Evolutionary conservation across 1,139 yeast species (phyloP).

Genomic region (Kurtzmaniella quercitrusa): DNA sequence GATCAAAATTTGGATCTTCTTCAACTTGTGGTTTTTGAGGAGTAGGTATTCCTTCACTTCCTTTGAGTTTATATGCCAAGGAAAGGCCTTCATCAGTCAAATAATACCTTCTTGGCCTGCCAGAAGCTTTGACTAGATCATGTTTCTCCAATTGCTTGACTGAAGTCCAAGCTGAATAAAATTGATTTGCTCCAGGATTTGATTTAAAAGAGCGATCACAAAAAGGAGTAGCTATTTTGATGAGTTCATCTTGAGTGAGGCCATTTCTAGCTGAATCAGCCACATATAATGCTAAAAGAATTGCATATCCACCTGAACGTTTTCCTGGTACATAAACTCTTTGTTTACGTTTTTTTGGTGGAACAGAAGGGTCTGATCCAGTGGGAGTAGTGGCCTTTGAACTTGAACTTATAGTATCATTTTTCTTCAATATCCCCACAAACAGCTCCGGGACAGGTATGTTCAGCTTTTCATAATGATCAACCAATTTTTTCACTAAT

Average conservation of each 20-base stretch:
- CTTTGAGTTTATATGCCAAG: slow-evolving; percentile 56
- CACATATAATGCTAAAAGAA: slow-evolving; percentile 59
- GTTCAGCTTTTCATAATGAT: slow-evolving; percentile 45
- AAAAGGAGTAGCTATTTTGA: slow-evolving; percentile 52
- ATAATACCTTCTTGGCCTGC: slow-evolving; percentile 58
- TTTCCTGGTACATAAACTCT: slow-evolving; percentile 68
- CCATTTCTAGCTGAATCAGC: slow-evolving; percentile 50
- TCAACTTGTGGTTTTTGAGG: slow-evolving; percentile 2
- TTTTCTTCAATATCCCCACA: slow-evolving; percentile 9
- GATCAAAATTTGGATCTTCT: slow-evolving; percentile 1
- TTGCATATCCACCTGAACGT: slow-evolving; percentile 86
- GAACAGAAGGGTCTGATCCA: slow-evolving; percentile 1
- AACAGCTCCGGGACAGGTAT: slow-evolving; percentile 37
- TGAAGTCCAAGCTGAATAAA: slow-evolving; percentile 78
- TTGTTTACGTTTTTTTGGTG: slow-evolving; percentile 24
- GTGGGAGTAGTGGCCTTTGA: neutral
- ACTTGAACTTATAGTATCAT: neutral
- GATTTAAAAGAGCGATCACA: slow-evolving; percentile 64
- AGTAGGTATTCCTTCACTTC: slow-evolving; percentile 34
- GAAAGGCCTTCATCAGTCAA: slow-evolving; percentile 72
- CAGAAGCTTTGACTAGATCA: slow-evolving; percentile 55
- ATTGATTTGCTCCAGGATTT: slow-evolving; percentile 59
- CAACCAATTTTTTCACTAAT: slow-evolving; percentile 37
- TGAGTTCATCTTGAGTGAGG: slow-evolving; percentile 58
- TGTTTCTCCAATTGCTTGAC: slow-evolving; percentile 60